Evolutionary conservation across 176 grass and related monocot genomes (phyloP), one percentile per base, ranked within the genome.

Genomic region (Oryza meyeriana): DNA sequence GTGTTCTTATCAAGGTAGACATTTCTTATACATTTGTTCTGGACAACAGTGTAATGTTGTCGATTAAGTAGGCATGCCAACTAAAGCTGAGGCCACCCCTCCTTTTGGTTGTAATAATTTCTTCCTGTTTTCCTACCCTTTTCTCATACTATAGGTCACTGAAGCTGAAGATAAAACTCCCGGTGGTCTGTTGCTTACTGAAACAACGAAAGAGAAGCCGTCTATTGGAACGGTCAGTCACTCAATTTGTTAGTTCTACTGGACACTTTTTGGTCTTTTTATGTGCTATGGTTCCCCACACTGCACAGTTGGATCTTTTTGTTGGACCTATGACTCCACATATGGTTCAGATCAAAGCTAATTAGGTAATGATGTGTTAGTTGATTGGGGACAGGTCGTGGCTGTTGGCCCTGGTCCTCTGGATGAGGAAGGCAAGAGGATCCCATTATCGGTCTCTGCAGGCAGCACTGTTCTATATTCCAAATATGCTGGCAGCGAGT

Each of bases 161-260:
- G 77, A 88, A 83, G 94, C 74, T 67, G 94, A 97, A 86, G 89
- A 92, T 39, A 97, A 80, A 80, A 97, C 89, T 61, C 73, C 87
- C 2, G 91, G 91, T 13, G 94, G 89, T 4, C 85, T 97, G 41
- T 82, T 90, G 42, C 90, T 97, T 33, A 92, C 94, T 0, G 73
- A 92, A 82, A 85, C 87, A 45, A 66, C 83, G 1, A 92, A 94
- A 77, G 94, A 94, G 76, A 94, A 92, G 73, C 91, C 94, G 50
- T 97, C 94, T 22, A 88, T 92, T 17, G 94, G 94, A 78, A 94
- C 69, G 67, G 91, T 97, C 22, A 85, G 85, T 89, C 10, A 25
- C 71, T 71, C 65, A 64, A 11, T 74, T 40, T 28, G 20, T 48
- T 82, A 34, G 80, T 18, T 84, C 10, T 72, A 1, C 33, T 36